Base-by-base conservation (phyloP, 495 filamentous ascomycete species). In the Stereocaulon alpinum region DNA sequence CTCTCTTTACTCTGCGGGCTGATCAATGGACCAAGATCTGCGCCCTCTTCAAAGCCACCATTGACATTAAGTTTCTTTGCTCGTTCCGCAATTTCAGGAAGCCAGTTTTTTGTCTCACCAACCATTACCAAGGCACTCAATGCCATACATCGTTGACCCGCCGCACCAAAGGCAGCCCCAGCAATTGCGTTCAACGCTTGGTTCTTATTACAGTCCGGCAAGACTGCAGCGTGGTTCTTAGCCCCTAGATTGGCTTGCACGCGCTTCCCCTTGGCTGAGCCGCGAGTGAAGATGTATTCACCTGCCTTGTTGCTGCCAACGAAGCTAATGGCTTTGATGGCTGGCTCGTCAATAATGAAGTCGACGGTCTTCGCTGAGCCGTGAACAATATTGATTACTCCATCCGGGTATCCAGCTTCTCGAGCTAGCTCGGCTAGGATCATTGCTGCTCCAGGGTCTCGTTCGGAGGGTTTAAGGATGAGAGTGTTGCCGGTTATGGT, bases 201-300 rank as follows among this genome's bases (percentile, higher is more conserved):
- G 74, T 97, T 96, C 82, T 96, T 96, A 77, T 96, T 96, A 75
- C 86, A 88, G 76, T 99, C 93, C 1, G 94, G 93, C 61, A 97
- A 80, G 24, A 99, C 84, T 34, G 89, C 88, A 27, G 91, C 92
- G 71, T 99, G 93, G 79, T 99, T 99, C 82, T 99, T 99, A 45
- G 93, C 93, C 24, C 93, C 93, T 55, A 99, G 75, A 72, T 99
- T 99, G 67, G 93, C 93, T 74, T 99, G 93, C n/a, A 96, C 91
- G 65, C 84, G 82, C 73, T 87, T 87, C 56, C 93, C 93, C 67
- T 96, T 91, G 63, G 91, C 91, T 9, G 91, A 94, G 20, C 82
- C 94, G 51, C 91, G 86, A 49, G 81, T 72, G 72, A 86, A 97
- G 72, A 99, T 99, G 74, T 99, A 99, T 73, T 97, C 89, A 63